phyloP scores from a whole-genome alignment of 805 yeast genomes.

The Hyphopichia homilentoma region DNA sequence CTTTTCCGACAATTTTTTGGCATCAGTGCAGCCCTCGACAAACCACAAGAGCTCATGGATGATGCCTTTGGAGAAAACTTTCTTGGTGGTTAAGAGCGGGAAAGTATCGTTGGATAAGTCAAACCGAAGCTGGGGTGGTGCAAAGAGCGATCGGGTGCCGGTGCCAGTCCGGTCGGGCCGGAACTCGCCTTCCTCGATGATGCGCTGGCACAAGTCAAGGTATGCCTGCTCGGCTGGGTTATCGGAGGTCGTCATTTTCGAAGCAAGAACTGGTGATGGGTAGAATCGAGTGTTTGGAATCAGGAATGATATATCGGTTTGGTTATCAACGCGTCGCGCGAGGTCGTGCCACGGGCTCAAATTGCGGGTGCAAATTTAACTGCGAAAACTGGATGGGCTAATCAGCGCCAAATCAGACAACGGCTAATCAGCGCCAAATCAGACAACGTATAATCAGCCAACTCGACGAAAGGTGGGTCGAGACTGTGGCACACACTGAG shows the following conservation, averaged over 20 bases:
- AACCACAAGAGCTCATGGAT: conserved; percentile 93
- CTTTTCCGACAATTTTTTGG: conserved; percentile 67
- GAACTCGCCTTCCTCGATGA: conserved; percentile 80
- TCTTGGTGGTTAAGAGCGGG: conserved; percentile 91
- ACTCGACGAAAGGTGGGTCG: too few relatives aligned
- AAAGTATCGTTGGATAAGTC: conserved; percentile 65
- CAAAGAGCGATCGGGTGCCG: conserved; percentile 86
- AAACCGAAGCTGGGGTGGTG: conserved; percentile 93
- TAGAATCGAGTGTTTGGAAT: too few relatives aligned
- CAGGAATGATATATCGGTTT: too few relatives aligned
- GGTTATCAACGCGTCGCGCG: too few relatives aligned
- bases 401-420: too few relatives aligned
- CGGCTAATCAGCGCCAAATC: too few relatives aligned
- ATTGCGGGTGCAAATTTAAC: too few relatives aligned
- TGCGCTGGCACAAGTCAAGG: conserved; percentile 72
- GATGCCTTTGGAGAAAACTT: conserved; percentile 85
- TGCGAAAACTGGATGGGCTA: too few relatives aligned
- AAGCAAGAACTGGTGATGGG: neutral
- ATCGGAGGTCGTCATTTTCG: conserved; percentile 19
- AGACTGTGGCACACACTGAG: too few relatives aligned
- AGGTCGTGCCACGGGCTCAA: too few relatives aligned
- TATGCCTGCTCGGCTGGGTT: conserved; percentile 79
- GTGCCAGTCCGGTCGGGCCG: conserved; percentile 98
- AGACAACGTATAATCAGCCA: too few relatives aligned
- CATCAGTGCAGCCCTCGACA: conserved; percentile 84